Evolutionary conservation across 805 yeast species (phyloP), one percentile per base, ranked within the genome.

Genomic region (Metschnikowia arizonensis): DNA sequence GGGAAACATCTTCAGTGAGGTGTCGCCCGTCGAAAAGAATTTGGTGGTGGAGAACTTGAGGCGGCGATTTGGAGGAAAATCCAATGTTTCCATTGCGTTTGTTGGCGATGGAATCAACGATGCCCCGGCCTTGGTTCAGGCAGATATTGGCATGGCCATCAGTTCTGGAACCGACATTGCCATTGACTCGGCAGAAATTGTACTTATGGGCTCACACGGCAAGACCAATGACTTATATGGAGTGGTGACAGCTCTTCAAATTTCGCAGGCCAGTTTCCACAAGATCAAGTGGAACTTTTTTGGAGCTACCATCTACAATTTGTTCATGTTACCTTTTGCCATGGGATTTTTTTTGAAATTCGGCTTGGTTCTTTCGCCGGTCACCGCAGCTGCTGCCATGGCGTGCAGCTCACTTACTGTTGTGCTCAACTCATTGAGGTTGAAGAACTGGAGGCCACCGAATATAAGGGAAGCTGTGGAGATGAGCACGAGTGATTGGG

Each of bases 61-160:
- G 57, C 62, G 57, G 12, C 68, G 72, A 14, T 62, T 59, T 34
- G 72, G 73, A 1, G 65, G 65, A 1, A 50, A 55, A 5, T 32
- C 33, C 10, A 61, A 66, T 36, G 66, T 61, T 3, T 64, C 66
- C 3, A 83, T 93, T 33, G 91, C 90, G 5, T 89, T 95, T 73
- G 83, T 93, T 18, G 99, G 99, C 31, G 99, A 93, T 66, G 99
- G 99, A 48, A 87, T 93, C 53, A 93, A 93, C 63, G 99, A 93
- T 62, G 95, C 98, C 0, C 97, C 99, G 0, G 98, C 98, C 0
- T 74, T 93, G 45, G 95, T 88, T 1, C 77, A 84, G 45, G 85
- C 97, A 1, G 88, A 89, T 53, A 66, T 93, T 15, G 99, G 99
- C 19, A 81, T 95, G 56, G 93, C 98, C 9, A 80, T 95, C 47